Percentiles rank a stretch among this genome's conserved stretches.
Conservation (phyloP, 352 stramenopile species). For the Pythium dissotocum region DNA sequence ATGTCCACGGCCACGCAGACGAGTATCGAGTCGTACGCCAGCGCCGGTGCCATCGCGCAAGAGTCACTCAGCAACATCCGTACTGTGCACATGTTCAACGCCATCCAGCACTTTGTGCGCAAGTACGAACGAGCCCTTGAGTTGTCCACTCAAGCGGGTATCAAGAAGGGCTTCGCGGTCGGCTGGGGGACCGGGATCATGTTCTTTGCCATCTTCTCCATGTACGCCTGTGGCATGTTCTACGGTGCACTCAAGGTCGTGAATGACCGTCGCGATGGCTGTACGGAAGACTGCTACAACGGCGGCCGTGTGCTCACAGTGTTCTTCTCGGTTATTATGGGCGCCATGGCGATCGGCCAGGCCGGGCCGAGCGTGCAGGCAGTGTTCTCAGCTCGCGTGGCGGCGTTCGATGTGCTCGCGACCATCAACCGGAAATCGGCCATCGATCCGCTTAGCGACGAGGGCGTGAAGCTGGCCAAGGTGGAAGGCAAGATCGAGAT, state of each 20-base stretch:
- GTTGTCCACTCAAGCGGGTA: slow-evolving; percentile 24
- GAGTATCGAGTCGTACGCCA: slow-evolving; percentile 32
- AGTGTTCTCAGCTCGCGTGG: slow-evolving; percentile 27
- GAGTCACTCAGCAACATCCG: slow-evolving; percentile 38
- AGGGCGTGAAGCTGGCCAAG: slow-evolving; percentile 29
- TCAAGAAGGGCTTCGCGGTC: slow-evolving; percentile 35
- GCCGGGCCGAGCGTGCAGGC: slow-evolving; percentile 37
- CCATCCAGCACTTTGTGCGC: slow-evolving; percentile 26
- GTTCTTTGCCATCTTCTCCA: slow-evolving; percentile 42
- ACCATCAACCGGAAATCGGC: slow-evolving; percentile 37
- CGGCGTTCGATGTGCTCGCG: slow-evolving; percentile 39
- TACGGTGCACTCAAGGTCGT: slow-evolving; percentile 42
- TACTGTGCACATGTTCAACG: slow-evolving; percentile 51
- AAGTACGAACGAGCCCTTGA: slow-evolving; percentile 39
- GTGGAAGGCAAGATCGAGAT: slow-evolving; percentile 55
- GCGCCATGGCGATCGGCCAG: slow-evolving; percentile 41
- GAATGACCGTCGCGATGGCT: slow-evolving; percentile 25
- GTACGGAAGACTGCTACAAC: slow-evolving; percentile 30
- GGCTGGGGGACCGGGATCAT: slow-evolving; percentile 35
- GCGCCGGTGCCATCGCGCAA: slow-evolving; percentile 41
- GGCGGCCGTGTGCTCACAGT: slow-evolving; percentile 38
- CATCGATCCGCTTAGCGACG: slow-evolving; percentile 35
- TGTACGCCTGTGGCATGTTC: slow-evolving; percentile 51
- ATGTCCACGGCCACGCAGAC: slow-evolving; percentile 21
- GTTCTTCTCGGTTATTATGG: slow-evolving; percentile 45